Evolutionary conservation across 2,329 filamentous ascomycete species (phyloP).

Genomic region (Exophiala bonariae): DNA sequence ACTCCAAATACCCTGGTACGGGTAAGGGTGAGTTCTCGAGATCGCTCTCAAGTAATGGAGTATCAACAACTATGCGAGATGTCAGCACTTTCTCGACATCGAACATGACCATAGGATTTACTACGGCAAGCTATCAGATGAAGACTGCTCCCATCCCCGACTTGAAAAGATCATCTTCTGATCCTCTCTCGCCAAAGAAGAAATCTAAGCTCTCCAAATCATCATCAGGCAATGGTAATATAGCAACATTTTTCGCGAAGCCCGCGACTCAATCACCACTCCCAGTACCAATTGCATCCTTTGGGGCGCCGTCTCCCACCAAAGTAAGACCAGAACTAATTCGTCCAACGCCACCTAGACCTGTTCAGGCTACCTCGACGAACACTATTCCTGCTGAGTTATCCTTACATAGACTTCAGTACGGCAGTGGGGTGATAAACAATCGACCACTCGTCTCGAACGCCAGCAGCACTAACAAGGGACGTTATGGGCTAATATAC

Average conservation of each 20-base stretch:
- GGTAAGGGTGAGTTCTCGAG: background rate
- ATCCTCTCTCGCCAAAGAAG: conserved; percentile 31
- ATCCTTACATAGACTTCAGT: conserved; percentile 17
- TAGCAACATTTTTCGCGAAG: conserved; percentile 49
- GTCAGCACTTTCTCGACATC: conserved; percentile 37
- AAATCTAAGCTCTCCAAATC: conserved; percentile 39
- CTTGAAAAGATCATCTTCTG: conserved; percentile 26
- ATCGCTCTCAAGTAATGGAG: conserved; percentile 22
- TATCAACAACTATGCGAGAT: conserved; percentile 65
- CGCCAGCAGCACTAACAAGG: conserved; percentile 11
- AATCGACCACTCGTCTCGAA: conserved; percentile 12
- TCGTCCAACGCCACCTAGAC: background rate
- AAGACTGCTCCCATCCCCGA: conserved; percentile 29
- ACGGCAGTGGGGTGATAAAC: conserved; percentile 7
- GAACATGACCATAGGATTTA: conserved; percentile 54
- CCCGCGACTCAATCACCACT: conserved; percentile 3
- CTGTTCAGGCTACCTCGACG: background rate
- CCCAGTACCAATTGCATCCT: background rate
- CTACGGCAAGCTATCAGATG: conserved; percentile 60
- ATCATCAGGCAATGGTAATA: conserved; percentile 50
- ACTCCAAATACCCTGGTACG: background rate
- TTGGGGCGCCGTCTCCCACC: background rate
- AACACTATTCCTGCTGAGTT: conserved; percentile 14
- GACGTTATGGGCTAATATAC: conserved; percentile 35
- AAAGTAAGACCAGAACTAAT: background rate